A percentile compares a stretch with the other conserved stretches of the same genome.
Conservation (phyloP, 345 rosid genomes). For the Lepidium didymum region DNA sequence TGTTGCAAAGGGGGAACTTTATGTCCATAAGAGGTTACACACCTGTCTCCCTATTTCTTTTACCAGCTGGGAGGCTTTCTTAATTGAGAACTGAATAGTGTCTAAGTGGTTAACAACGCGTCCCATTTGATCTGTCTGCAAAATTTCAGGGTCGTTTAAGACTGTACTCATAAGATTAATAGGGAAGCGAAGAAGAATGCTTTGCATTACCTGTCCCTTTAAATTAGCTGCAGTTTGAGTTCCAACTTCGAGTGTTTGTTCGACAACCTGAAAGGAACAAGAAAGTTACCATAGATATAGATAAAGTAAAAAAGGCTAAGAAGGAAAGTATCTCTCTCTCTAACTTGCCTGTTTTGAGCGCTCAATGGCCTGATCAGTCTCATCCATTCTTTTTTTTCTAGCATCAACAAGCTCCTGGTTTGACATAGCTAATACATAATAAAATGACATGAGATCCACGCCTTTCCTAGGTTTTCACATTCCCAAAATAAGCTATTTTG, state of each 20-base stretch:
- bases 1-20: background rate
- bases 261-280: slow-evolving; percentile 58
- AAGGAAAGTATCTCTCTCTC: background rate
- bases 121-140: slow-evolving; percentile 99
- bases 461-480: background rate
- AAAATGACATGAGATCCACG: slow-evolving; percentile 10
- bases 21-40: slow-evolving; percentile 8
- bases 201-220: slow-evolving; percentile 74
- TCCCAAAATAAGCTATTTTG: background rate
- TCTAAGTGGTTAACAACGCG: slow-evolving; percentile 94
- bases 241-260: slow-evolving; percentile 98
- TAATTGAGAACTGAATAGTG: slow-evolving; percentile 94
- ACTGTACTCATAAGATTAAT: background rate
- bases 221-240: slow-evolving; percentile 83
- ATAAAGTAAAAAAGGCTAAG: background rate
- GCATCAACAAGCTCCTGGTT: slow-evolving; percentile 84
- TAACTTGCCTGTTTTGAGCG: slow-evolving; percentile 73
- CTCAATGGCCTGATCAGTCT: slow-evolving; percentile 93
- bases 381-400: slow-evolving; percentile 83
- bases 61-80: slow-evolving; percentile 97
- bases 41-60: slow-evolving; percentile 99
- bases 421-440: slow-evolving; percentile 60
- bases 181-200: background rate
- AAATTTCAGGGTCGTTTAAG: background rate
- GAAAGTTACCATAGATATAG: slow-evolving; percentile 11